phyloP scores from a whole-genome alignment of 2,329 filamentous ascomycete species.

The Calycina herbarum region DNA sequence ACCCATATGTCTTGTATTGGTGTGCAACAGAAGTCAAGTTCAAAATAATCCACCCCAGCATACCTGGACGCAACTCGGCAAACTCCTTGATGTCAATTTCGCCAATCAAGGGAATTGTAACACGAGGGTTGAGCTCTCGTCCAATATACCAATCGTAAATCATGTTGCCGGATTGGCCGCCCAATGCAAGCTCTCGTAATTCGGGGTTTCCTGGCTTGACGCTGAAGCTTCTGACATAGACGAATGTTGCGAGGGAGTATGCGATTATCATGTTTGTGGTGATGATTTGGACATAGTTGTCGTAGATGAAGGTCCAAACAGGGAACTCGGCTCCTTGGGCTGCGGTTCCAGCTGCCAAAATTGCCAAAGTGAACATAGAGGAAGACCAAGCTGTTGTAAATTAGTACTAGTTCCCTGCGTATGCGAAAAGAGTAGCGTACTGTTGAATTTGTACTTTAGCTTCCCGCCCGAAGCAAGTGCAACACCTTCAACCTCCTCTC shows the following conservation, averaged over 20 bases:
- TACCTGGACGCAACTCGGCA: slow-evolving; percentile 86
- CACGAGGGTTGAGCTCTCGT: slow-evolving; percentile 87
- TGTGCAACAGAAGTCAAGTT: slow-evolving; percentile 83
- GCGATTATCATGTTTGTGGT: slow-evolving; percentile 80
- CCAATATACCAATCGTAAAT: slow-evolving; percentile 98
- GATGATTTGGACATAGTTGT: slow-evolving; percentile 85
- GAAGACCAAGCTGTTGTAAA: slow-evolving; percentile 65
- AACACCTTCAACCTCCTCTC: slow-evolving; percentile 67
- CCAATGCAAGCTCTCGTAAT: slow-evolving; percentile 75
- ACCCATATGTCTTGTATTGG: slow-evolving; percentile 83
- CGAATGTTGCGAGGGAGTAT: slow-evolving; percentile 69
- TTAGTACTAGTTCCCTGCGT: slow-evolving; percentile 19
- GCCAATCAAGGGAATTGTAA: slow-evolving; percentile 75
- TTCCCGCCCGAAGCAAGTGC: slow-evolving; percentile 69
- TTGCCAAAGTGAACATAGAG: slow-evolving; percentile 70
- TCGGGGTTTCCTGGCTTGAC: slow-evolving; percentile 74
- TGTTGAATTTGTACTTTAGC: slow-evolving; percentile 81
- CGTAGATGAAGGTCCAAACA: slow-evolving; percentile 89
- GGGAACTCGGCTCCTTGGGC: slow-evolving; percentile 77
- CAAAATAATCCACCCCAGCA: slow-evolving; percentile 85
- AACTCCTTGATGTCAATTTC: slow-evolving; percentile 89
- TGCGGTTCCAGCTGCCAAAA: slow-evolving; percentile 72
- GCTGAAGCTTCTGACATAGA: slow-evolving; percentile 80
- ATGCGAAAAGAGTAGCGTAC: slow-evolving; percentile 43
- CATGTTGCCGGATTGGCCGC: slow-evolving; percentile 79